Evolutionary conservation across 192 early-diverging fungal species (phyloP), one percentile per base, ranked within the genome.

Genomic region (Linnemannia schmuckeri): DNA sequence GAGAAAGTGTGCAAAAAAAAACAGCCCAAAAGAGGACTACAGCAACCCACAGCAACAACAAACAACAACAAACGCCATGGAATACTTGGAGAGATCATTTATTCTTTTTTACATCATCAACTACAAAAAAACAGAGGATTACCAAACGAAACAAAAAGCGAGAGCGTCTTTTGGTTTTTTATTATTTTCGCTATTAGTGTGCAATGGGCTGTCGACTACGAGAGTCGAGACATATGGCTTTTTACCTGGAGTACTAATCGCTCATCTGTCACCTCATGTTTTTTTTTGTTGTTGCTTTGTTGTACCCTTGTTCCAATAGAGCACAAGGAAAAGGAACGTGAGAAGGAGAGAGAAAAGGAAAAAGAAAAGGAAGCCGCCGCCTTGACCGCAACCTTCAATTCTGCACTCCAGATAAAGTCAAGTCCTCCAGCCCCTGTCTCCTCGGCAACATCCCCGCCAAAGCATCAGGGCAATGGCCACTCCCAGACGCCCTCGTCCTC

Each of bases 291-390:
- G 22, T 70, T n/a, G n/a, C 30, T 24, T 46, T 30, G 27, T 68
- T 27, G 8, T 41, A 33, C 27, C 27, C 27, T 72, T 37, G 33
- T 41, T 33, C 42, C 20, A 35, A 24, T 81, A 87, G 85, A 87
- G 70, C 85, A 87, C 76, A 87, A 87, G 52, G 85, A 87, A 61
- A 87, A 87, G 76, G 85, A 86, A 57, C 74, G 79, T 24, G 83
- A 86, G 57, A 86, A 86, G 71, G 84, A 87, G 44, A 75, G 80
- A 55, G 85, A 87, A 41, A 81, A 74, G 72, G 84, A 82, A 73
- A 76, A 73, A 35, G 81, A 82, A 82, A 81, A 75, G 63, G 82
- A 81, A 66, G 75, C 78, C 20, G 85, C 85, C 6, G 79, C 85
- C 20, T 63, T 87, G 49, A 74, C 85, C 44, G 79, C 85, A 9